Evolutionary conservation across 2,329 filamentous ascomycete species (phyloP).

Genomic region (Arthrobotrys entomopaga): DNA sequence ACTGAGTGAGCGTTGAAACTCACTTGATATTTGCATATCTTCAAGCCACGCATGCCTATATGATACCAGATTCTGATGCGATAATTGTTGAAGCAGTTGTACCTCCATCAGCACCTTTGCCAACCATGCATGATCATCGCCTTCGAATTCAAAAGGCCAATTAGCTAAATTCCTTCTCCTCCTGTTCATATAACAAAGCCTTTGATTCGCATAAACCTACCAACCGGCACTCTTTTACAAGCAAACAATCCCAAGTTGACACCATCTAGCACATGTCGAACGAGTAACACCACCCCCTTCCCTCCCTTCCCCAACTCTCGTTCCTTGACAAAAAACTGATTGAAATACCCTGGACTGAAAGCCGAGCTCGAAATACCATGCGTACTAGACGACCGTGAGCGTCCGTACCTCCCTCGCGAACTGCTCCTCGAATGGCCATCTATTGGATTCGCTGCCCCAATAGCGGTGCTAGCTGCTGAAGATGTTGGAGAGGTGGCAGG

Average conservation of each 20-base stretch:
- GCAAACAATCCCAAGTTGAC: constrained; percentile 90
- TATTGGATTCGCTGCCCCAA: constrained; percentile 61
- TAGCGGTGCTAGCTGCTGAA: background rate
- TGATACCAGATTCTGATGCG: constrained; percentile 93
- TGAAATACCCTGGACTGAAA: constrained; percentile 92
- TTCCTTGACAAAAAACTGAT: constrained; percentile 91
- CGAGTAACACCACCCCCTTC: constrained; percentile 93
- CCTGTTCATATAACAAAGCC: constrained; percentile 1
- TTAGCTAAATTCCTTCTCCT: too few species aligned
- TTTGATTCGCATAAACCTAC: constrained; percentile 42
- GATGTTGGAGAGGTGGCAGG: background rate
- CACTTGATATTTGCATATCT: constrained; percentile 77
- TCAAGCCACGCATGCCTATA: constrained; percentile 98
- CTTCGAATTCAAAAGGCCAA: constrained; percentile 34
- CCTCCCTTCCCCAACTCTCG: constrained; percentile 86
- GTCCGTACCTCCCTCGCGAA: constrained; percentile 61
- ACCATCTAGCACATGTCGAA: constrained; percentile 89
- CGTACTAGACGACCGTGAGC: constrained; percentile 58
- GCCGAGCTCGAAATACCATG: constrained; percentile 81
- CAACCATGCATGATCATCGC: constrained; percentile 92
- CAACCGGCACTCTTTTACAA: constrained; percentile 95
- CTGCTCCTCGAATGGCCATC: constrained; percentile 58
- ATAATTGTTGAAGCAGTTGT: constrained; percentile 87
- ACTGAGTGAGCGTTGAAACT: constrained; percentile 19
- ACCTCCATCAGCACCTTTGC: constrained; percentile 95